Base-by-base conservation (phyloP, 2,329 filamentous ascomycete genomes). In the Microcyclospora tardicrescens region DNA sequence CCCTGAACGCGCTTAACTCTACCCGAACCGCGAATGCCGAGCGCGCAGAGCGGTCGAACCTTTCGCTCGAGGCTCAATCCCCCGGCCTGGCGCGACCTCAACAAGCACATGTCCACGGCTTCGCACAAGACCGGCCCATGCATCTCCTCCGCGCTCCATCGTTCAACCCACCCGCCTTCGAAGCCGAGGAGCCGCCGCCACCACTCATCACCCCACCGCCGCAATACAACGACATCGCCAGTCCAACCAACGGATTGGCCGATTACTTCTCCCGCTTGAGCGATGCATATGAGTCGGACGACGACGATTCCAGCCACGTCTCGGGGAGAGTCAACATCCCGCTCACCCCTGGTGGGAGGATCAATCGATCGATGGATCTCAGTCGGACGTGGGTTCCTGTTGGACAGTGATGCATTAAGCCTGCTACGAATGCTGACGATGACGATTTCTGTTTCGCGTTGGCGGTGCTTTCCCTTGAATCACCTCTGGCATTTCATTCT, bases 201-300 rank as follows among this genome's bases (percentile, higher is more conserved):
- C 77, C 80, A 1, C 59, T 82, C 12, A 68, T 82, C 46, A 93
- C 85, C 0, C 86, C 86, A 1, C 87, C 87, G 6, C 87, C 87
- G 1, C 77, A 81, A 41, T 94, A 95, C 57, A 83, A 89, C 42
- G 69, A 72, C 3, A 82, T 93, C 29, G 75, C 91, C 1, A 82
- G 80, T 12, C 84, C 57, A 60, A 86, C 64, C 61, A 79, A 59
- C 10, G 74, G 74, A 0, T 60, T 94, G 34, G 82, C 85, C 1
- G 87, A 94, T 53, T 95, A 95, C 59, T 95, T 95, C 57, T 69
- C 79, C 0, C 75, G 87, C 1, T 63, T 93, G 30, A 82, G 82
- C 0, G 73, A 84, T 46, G 61, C 65, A 3, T 69, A 70, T 43
- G 65, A 68, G 40, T 81, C 83, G 40, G 79, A 84, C 32, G 67